Conservation (phyloP, 768 basidiomycete genomes). For the Chlorophyllum brunneum region DNA sequence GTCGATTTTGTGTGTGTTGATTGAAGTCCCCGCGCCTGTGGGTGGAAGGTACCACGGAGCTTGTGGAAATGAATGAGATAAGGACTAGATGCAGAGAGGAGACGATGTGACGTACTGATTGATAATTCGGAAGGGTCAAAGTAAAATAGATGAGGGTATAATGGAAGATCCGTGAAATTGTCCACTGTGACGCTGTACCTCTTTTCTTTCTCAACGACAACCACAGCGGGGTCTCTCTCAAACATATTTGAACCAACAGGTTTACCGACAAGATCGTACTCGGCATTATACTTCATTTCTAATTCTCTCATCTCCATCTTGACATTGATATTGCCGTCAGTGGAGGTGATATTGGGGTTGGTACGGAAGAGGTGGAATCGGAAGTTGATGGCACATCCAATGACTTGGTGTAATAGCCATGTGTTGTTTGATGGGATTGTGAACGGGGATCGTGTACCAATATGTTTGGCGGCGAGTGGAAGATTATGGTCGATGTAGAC, state of each 20-base stretch:
- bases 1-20: constrained; percentile 19
- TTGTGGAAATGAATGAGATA: neutral
- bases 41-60: constrained; percentile 23
- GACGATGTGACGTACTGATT: constrained; percentile 24
- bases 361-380: constrained; percentile 25
- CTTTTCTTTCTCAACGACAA: constrained; percentile 20
- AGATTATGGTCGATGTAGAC: constrained; percentile 24
- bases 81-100: neutral
- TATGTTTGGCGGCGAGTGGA: constrained; percentile 17
- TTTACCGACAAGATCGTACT: constrained; percentile 18
- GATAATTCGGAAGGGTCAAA: constrained; percentile 38
- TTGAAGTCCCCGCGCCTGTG: constrained; percentile 22
- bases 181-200: constrained; percentile 24
- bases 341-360: constrained; percentile 14
- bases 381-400: constrained; percentile 21
- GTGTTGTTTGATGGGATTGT: constrained; percentile 13
- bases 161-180: constrained; percentile 27
- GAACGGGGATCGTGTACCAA: constrained; percentile 20
- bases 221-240: constrained; percentile 21
- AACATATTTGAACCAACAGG: constrained; percentile 26
- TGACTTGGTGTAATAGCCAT: constrained; percentile 17
- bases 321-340: constrained; percentile 11
- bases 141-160: constrained; percentile 39
- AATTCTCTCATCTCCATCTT: constrained; percentile 29
- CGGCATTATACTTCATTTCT: constrained; percentile 16